Base-by-base conservation (phyloP, 1,284 basidiomycete genomes). In the Cystobasidium pallidum region DNA sequence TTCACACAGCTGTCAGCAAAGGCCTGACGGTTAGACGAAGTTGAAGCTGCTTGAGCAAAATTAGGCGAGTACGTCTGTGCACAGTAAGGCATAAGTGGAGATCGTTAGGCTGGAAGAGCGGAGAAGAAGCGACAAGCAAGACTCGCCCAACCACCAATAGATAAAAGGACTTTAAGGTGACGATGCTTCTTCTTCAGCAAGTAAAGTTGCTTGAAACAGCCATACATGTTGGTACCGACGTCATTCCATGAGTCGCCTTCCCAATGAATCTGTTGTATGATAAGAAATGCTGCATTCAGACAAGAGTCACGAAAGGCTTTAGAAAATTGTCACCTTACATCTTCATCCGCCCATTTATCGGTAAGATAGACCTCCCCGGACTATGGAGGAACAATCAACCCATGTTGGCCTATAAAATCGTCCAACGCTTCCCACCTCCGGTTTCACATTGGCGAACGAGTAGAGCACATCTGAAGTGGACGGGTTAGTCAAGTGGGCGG, bases 171-270 rank as follows among this genome's bases (percentile, higher is more conserved):
- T 32, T 75, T 75, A n/a, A 75, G 66, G 41, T 73, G 65, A 17
- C 71, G 55, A 39, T 75, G 28, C 66, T 75, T 24, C 55, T 75
- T 67, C 36, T 75, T 75, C 24, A 73, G 63, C 17, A 73, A 64
- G 34, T 73, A 73, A 7, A 74, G 57, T 49, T 71, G 68, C 6
- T 76, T 75, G 74, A 81, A 79, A 75, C 80, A 78, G 32, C 78
- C 75, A 24, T 78, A 79, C 65, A 79, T 79, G n/a, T 79, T 73
- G 77, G 80, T 74, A 32, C 77, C 76, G 4, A 45, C 62, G 71
- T 95, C 93, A 76, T 92, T 89, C 94, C 94, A 96, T 4, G 88
- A 89, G 57, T 99, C 95, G 26, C 87, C 88, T 1, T 87, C 86
- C 76, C 80, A 81, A 76, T 81, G 81, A 43, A 82, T 80, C 77